Percentiles rank a stretch among this genome's conserved stretches.
Evolutionary conservation across 495 filamentous ascomycete genomes (phyloP).

Genomic region (Annulohypoxylon nitens): DNA sequence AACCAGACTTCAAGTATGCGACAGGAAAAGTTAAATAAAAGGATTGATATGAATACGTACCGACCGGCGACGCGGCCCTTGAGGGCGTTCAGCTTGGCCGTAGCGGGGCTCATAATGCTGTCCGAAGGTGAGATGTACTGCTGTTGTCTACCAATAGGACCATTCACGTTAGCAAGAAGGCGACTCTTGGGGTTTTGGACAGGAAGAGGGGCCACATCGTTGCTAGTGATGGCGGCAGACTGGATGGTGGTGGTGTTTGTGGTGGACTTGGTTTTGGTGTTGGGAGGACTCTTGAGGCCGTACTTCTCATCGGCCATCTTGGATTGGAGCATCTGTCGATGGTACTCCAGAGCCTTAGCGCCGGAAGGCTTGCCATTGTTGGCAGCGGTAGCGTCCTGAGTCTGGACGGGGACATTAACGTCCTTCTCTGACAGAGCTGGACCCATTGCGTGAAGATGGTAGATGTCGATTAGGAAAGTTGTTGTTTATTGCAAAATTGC

Average conservation of each 20-base stretch:
- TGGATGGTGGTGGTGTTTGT: conserved; percentile 20
- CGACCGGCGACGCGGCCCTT: conserved; percentile 84
- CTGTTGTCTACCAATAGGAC: conserved; percentile 56
- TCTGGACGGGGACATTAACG: conserved; percentile 64
- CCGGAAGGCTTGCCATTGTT: conserved; percentile 55
- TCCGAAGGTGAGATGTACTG: conserved; percentile 92
- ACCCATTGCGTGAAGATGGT: conserved; percentile 36
- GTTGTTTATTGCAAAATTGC: conserved; percentile 9
- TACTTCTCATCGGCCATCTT: conserved; percentile 79
- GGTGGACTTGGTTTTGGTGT: conserved; percentile 5
- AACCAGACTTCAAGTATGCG: background rate
- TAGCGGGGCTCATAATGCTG: conserved; percentile 91
- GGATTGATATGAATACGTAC: conserved; percentile 57
- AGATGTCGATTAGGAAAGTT: background rate
- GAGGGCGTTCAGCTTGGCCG: conserved; percentile 87
- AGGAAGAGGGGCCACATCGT: conserved; percentile 13
- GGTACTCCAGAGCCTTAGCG: conserved; percentile 79
- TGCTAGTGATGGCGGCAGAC: conserved; percentile 21
- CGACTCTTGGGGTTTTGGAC: conserved; percentile 27
- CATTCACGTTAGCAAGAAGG: conserved; percentile 37
- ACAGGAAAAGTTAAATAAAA: background rate
- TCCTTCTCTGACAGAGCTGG: conserved; percentile 69
- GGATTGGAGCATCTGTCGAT: conserved; percentile 79
- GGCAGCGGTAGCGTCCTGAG: conserved; percentile 40
- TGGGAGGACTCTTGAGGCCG: conserved; percentile 39